A percentile compares a stretch with the other conserved stretches of the same genome.
Evolutionary conservation across 1,284 basidiomycete species (phyloP).

Genomic region (Retiboletus flavoniger): DNA sequence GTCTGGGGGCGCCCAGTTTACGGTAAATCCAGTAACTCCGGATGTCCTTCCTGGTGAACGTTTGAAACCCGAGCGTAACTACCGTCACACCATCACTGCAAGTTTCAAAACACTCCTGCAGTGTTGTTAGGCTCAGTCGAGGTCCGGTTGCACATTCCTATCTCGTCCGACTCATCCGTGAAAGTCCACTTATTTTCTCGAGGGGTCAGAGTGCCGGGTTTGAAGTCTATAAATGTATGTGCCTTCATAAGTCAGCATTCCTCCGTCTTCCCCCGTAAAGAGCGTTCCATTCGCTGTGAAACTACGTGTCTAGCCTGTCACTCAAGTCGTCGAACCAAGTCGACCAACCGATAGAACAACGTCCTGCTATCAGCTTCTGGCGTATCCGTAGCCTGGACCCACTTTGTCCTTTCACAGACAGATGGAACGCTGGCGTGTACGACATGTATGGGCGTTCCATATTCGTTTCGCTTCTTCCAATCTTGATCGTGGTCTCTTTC

Average conservation of each 20-base stretch:
- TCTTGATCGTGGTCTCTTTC: not conserved
- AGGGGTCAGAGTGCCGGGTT: not conserved
- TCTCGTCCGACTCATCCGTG: not conserved
- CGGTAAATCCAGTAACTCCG: constrained; percentile 5
- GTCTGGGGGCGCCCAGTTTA: not conserved
- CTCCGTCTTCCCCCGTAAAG: not conserved
- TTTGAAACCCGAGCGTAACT: constrained; percentile 4
- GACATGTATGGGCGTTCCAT: not conserved
- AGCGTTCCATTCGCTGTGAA: not conserved
- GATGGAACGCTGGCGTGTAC: not conserved
- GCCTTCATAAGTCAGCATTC: not conserved
- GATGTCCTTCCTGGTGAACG: not conserved
- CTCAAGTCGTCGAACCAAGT: not conserved
- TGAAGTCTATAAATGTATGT: not conserved
- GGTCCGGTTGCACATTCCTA: not conserved
- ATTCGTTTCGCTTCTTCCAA: constrained; percentile 7
- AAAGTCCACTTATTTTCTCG: not conserved
- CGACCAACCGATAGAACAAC: not conserved
- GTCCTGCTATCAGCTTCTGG: not conserved
- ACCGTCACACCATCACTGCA: constrained; percentile 3
- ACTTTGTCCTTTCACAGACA: not conserved
- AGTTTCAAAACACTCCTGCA: constrained; percentile 12
- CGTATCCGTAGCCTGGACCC: not conserved
- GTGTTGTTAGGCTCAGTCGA: constrained; percentile 19
- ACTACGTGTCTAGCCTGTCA: not conserved